Base-by-base conservation (phyloP, 169 alveolate species). In the Pseudocohnilembus persalinus region DNA sequence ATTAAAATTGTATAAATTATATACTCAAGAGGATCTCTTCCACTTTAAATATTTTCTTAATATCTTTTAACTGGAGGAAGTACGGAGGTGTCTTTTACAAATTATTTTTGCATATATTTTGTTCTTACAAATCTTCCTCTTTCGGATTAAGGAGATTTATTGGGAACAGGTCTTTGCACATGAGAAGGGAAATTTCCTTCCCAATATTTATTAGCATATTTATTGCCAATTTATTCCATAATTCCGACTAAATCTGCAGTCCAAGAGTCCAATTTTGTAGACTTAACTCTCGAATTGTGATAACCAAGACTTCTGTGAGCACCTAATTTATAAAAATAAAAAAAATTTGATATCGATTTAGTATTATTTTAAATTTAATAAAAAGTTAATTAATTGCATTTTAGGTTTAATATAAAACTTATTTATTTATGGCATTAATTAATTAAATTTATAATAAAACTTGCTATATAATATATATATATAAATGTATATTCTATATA, bases 151-250 rank as follows among this genome's bases (percentile, higher is more conserved):
- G 35, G 29, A 35, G 77, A 28, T 29, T 79, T 79, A 25, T 20
- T 26, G 0, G 74, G 16, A 16, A 79, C 49, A n/a, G n/a, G n/a
- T 79, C 84, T 79, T 20, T 73, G 74, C n/a, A 49, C 31, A 63
- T 49, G 68, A 49, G 68, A 49, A 20, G 90, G 90, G 73, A 77
- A 49, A 26, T 76, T 80, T 64, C 73, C 73, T 81, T 86, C 90
- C 90, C 90, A 86, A 80, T 86, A 86, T 26, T 74, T 80, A 64
- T 86, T 86, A 0, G 90, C 90, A 80, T 78, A 28, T 31, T 77
- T 85, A 74, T 86, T 86, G 16, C 90, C 90, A 63, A 86, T 82
- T 34, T 83, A 73, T 77, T 86, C 90, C 90, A 86, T 86, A 63
- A 86, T 81, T 80, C 80, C 85, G 73, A 80, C 79, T 49, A 79